Base-by-base conservation (phyloP, 768 basidiomycete genomes). In the Kwoniella europaea region DNA sequence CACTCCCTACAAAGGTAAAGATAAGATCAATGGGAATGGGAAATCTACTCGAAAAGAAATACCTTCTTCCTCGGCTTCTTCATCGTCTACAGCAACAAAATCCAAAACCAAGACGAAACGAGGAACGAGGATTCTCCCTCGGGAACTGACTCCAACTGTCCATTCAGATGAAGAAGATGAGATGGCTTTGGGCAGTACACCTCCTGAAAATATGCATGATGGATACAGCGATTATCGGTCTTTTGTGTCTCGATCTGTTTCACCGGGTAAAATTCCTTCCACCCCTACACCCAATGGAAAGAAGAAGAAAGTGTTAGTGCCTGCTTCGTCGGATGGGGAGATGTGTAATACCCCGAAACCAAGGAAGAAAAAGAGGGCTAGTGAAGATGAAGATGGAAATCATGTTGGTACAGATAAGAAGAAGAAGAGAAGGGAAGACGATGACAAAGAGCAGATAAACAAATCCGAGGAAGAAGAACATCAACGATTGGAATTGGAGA, bases 151-250 rank as follows among this genome's bases (percentile, higher is more conserved):
- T 50, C n/a, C 52, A 10, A 9, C 44, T 12, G 55, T 6, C 29
- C 20, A 67, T 41, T 65, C 63, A 6, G 50, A n/a, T 13, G 52
- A 63, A 18, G 46, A 50, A 35, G 69, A 70, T 41, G 69, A 70
- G 55, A 20, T 69, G 61, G 41, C 13, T 10, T 22, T 69, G 16
- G 68, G 68, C 2, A 35, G 27, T n/a, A 69, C 68, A 18, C 68
- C 68, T 27, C 53, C 52, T 44, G 35, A n/a, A 18, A 20, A 69
- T 27, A 55, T 29, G 27, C 60, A 63, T 52, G 42, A n/a, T 1
- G 53, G 42, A 3, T 69, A 69, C n/a, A 12, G n/a, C 20, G 58
- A 52, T 4, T 22, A 60, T 15, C 46, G 35, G 29, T 35, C 57
- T 35, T 35, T 6, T 7, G 35, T 35, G 7, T 35, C 35, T 15